Percentiles rank a stretch among this genome's conserved stretches.
Conservation (phyloP, 1,284 basidiomycete species). For the Anthracocystis setariae region DNA sequence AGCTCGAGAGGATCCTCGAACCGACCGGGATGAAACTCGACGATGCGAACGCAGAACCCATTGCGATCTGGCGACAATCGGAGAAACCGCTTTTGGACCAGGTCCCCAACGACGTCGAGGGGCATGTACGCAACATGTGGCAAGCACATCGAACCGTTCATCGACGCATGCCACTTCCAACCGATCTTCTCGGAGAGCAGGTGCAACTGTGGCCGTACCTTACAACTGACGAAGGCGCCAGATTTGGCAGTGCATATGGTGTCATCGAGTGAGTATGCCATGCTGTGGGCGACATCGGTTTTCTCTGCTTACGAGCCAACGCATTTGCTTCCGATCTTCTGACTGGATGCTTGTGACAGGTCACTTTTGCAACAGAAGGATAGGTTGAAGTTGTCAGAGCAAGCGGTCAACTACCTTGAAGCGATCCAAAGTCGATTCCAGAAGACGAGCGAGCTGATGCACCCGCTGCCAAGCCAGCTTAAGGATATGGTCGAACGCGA, state of each 20-base stretch:
- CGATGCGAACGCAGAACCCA: constrained; percentile 4
- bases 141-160: neutral
- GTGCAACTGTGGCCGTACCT: neutral
- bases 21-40: constrained; percentile 12
- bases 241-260: constrained; percentile 4
- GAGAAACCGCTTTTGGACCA: neutral
- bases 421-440: constrained; percentile 11
- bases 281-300: too few relatives aligned
- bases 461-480: constrained; percentile 3
- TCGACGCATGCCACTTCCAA: neutral
- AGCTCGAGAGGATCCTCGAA: neutral
- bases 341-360: constrained; percentile 1
- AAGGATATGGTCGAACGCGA: neutral
- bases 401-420: constrained; percentile 6
- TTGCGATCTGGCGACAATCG: constrained; percentile 13
- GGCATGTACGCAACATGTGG: neutral
- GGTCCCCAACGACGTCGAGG: neutral
- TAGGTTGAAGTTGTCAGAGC: neutral
- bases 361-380: neutral
- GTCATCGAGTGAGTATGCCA: constrained; percentile 14
- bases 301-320: too few relatives aligned
- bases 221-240: constrained; percentile 9
- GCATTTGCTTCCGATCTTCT: neutral
- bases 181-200: neutral
- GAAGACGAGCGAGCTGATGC: constrained; percentile 6